Percentiles rank a stretch among this genome's conserved stretches.
Evolutionary conservation across 2,329 filamentous ascomycete species (phyloP).

Genomic region (Aspergillus sp.): DNA sequence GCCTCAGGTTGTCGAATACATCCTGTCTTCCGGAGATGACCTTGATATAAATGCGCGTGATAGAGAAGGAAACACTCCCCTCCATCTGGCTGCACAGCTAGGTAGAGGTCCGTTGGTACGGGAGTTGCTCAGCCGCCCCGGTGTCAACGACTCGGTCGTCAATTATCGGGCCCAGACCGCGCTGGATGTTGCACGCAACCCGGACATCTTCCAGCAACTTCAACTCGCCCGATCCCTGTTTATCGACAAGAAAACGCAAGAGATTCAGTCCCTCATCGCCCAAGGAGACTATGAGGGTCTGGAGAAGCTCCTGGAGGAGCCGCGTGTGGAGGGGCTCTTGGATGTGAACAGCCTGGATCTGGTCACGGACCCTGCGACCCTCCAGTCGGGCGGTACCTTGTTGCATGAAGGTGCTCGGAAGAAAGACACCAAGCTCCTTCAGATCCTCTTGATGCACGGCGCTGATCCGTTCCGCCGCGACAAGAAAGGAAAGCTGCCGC

Average conservation of each 20-base stretch:
- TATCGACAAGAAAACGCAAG: constrained; percentile 78
- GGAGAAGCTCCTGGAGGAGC: constrained; percentile 78
- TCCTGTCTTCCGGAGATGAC: constrained; percentile 71
- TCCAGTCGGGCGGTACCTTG: constrained; percentile 83
- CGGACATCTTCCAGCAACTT: constrained; percentile 93
- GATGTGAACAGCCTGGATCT: constrained; percentile 93
- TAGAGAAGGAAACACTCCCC: constrained; percentile 88
- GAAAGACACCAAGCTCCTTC: constrained; percentile 82
- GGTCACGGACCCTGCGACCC: constrained; percentile 73
- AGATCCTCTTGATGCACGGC: constrained; percentile 86
- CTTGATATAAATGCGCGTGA: constrained; percentile 88
- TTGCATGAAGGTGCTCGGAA: constrained; percentile 90
- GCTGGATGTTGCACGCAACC: constrained; percentile 83
- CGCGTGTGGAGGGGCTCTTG: constrained; percentile 77
- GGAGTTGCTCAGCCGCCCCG: constrained; percentile 75
- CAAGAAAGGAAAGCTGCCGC: constrained; percentile 90
- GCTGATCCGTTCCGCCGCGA: constrained; percentile 95
- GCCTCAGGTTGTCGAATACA: constrained; percentile 85
- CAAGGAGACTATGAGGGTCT: constrained; percentile 73
- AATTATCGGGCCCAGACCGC: constrained; percentile 84
- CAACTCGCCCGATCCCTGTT: constrained; percentile 88
- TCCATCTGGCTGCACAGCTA: constrained; percentile 82
- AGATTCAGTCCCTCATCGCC: constrained; percentile 76
- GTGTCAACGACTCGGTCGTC: constrained; percentile 81
- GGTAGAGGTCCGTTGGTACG: constrained; percentile 79